Conservation (phyloP, 768 basidiomycete genomes). For the Glaciozyma martinii region DNA sequence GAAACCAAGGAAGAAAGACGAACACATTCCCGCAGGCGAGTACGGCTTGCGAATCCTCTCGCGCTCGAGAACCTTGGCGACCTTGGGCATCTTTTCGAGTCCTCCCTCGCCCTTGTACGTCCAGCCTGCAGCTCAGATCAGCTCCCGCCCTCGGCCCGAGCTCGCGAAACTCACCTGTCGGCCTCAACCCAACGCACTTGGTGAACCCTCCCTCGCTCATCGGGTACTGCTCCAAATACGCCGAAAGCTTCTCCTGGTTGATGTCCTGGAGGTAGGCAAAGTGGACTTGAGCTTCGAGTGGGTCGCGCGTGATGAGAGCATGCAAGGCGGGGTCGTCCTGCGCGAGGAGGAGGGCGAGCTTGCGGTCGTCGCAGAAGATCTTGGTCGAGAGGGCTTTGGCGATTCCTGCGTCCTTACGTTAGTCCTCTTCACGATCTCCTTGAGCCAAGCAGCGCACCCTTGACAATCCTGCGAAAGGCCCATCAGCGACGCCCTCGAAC, state of each 20-base stretch:
- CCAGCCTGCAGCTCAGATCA: conserved; percentile 46
- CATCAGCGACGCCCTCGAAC: neutral
- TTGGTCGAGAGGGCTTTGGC: conserved; percentile 70
- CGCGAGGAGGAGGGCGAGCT: conserved; percentile 71
- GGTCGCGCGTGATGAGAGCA: conserved; percentile 63
- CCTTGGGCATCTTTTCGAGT: conserved; percentile 50
- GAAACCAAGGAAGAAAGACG: conserved; percentile 39
- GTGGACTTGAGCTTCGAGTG: conserved; percentile 69
- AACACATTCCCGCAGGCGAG: conserved; percentile 46
- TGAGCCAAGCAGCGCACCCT: conserved; percentile 51
- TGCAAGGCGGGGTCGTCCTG: conserved; percentile 77
- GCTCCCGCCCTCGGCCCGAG: neutral
- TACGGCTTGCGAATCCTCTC: conserved; percentile 57
- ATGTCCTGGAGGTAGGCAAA: conserved; percentile 67
- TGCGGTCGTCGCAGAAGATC: conserved; percentile 80
- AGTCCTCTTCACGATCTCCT: neutral
- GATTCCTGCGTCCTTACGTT: conserved; percentile 50
- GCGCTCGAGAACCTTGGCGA: conserved; percentile 59
- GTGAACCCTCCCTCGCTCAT: conserved; percentile 15
- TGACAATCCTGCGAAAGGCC: conserved; percentile 52
- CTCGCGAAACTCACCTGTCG: conserved; percentile 55
- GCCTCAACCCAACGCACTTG: conserved; percentile 66
- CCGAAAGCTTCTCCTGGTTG: conserved; percentile 59
- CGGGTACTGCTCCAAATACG: conserved; percentile 58
- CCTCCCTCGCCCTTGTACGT: conserved; percentile 27